Evolutionary conservation across 2,329 filamentous ascomycete species (phyloP).

Genomic region (Hypomyces perniciosus): DNA sequence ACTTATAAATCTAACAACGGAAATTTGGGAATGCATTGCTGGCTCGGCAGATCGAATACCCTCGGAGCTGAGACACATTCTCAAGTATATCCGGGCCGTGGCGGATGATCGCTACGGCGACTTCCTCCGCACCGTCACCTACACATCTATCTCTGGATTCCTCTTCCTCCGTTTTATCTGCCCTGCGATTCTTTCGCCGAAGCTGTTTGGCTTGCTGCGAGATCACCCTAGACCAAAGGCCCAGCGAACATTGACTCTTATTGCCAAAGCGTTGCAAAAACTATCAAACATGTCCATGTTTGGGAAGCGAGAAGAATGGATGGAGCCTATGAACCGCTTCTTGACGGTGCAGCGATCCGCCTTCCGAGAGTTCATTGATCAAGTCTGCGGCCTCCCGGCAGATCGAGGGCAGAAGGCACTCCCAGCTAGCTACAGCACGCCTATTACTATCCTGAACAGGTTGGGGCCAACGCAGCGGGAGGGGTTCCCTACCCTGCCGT

Average conservation of each 20-base stretch:
- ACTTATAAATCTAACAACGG: conserved; percentile 69
- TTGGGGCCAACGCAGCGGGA: conserved; percentile 76
- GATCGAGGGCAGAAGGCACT: conserved; percentile 59
- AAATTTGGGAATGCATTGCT: conserved; percentile 79
- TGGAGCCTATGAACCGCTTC: conserved; percentile 97
- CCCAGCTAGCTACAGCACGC: conserved; percentile 85
- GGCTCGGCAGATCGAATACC: conserved; percentile 70
- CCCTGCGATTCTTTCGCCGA: conserved; percentile 91
- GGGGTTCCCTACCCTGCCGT: conserved; percentile 88
- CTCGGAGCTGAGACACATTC: conserved; percentile 73
- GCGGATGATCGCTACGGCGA: conserved; percentile 93
- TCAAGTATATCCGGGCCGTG: conserved; percentile 86
- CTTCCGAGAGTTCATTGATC: conserved; percentile 83
- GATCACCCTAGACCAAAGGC: conserved; percentile 80
- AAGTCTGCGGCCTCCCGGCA: conserved; percentile 74
- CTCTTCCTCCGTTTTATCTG: conserved; percentile 93
- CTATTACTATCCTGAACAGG: conserved; percentile 80
- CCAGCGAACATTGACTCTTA: conserved; percentile 82
- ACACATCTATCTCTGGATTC: conserved; percentile 93
- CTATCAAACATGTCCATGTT: conserved; percentile 87
- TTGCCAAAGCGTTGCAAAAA: conserved; percentile 87
- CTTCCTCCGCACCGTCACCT: conserved; percentile 81
- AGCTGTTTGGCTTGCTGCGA: conserved; percentile 76
- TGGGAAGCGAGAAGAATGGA: conserved; percentile 94
- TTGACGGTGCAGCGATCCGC: conserved; percentile 67